Conservation (phyloP, 192 early-diverging fungal genomes). For the Radiomyces spectabilis region DNA sequence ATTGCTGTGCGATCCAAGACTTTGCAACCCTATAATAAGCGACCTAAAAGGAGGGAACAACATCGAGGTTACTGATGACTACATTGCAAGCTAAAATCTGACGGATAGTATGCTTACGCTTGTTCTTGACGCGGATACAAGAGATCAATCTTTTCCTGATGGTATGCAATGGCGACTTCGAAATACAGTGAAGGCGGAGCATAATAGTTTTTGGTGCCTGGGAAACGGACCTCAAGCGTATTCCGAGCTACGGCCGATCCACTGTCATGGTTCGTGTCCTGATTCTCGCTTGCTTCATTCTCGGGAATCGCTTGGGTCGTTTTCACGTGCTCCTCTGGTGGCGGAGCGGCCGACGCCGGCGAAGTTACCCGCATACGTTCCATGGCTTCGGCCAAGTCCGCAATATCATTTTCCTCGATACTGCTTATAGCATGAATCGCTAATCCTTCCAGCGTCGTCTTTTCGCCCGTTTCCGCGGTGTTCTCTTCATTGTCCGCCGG, state of each 20-base stretch:
- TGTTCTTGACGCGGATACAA: neutral
- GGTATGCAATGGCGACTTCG: constrained; percentile 8
- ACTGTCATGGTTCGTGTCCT: neutral
- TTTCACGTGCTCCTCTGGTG: neutral
- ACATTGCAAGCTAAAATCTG: too few species aligned
- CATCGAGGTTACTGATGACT: neutral
- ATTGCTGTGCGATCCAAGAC: neutral
- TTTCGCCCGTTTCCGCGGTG: too few species aligned
- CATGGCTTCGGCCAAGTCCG: neutral
- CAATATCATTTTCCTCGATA: too few species aligned
- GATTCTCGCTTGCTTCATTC: neutral
- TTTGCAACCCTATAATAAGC: neutral
- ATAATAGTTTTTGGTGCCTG: neutral
- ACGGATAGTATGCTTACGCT: neutral
- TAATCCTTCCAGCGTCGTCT: too few species aligned
- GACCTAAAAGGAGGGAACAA: neutral
- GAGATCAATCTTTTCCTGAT: neutral
- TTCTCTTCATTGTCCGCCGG: neutral
- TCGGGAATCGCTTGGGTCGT: neutral
- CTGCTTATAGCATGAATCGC: too few species aligned
- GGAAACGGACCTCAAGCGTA: neutral
- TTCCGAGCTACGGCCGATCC: neutral
- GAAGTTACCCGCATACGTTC: neutral
- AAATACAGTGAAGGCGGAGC: constrained; percentile 10
- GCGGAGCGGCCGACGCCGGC: neutral